Evolutionary conservation across 495 filamentous ascomycete species (phyloP).

Genomic region (Tuber borchii): DNA sequence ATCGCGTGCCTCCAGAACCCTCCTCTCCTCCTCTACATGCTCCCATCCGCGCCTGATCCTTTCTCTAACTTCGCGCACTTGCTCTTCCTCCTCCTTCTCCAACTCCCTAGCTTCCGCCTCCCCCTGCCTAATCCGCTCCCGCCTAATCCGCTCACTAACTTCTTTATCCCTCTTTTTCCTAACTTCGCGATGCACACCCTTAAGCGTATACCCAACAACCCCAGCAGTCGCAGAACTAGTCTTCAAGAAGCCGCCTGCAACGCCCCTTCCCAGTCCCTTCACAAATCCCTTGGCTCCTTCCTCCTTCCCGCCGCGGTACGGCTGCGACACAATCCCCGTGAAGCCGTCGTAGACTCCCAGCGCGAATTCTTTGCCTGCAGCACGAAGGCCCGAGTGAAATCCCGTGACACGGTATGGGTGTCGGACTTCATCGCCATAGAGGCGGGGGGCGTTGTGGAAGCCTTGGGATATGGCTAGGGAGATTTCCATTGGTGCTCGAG

Average conservation of each 20-base stretch:
- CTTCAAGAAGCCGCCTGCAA: constrained; percentile 68
- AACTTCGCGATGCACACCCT: constrained; percentile 56
- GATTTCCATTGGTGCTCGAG: constrained; percentile 57
- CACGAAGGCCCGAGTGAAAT: constrained; percentile 59
- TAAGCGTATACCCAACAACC: constrained; percentile 58
- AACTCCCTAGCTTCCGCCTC: constrained; percentile 31
- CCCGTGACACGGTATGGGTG: constrained; percentile 59
- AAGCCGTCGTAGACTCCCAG: constrained; percentile 69
- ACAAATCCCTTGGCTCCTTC: constrained; percentile 56
- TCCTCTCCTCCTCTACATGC: constrained; percentile 27
- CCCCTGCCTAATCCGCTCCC: constrained; percentile 33
- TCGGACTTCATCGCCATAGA: constrained; percentile 61
- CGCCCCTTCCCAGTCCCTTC: constrained; percentile 65
- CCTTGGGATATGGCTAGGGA: constrained; percentile 69
- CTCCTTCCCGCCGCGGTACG: constrained; percentile 55
- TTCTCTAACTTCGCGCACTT: constrained; percentile 37
- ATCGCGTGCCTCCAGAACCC: constrained; percentile 26
- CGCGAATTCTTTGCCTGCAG: constrained; percentile 60
- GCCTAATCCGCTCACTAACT: constrained; percentile 27
- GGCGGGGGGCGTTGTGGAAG: constrained; percentile 73
- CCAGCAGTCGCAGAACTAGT: constrained; percentile 59
- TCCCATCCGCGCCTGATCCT: constrained; percentile 38
- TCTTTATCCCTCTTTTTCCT: constrained; percentile 45
- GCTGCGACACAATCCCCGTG: constrained; percentile 62
- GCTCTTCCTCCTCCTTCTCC: constrained; percentile 19